Conservation (phyloP, 192 early-diverging fungal species). For the Umbelopsis sp. region DNA sequence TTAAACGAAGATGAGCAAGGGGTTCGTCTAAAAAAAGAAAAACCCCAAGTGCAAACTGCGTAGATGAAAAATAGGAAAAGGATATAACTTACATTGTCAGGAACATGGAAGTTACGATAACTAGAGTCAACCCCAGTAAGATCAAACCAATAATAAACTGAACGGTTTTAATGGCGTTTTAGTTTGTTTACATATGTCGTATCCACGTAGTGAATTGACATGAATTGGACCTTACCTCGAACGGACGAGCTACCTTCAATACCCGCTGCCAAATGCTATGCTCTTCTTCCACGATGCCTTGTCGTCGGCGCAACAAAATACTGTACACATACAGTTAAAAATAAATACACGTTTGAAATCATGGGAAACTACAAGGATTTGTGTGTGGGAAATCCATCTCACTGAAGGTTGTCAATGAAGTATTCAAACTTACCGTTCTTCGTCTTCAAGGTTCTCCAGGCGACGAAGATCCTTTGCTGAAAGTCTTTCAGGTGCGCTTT, state of each 20-base stretch:
- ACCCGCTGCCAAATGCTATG: slow-evolving; percentile 23
- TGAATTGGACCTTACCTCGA: slow-evolving; percentile 28
- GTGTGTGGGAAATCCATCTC: too few relatives aligned
- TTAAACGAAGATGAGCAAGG: not conserved
- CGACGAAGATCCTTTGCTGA: slow-evolving; percentile 11
- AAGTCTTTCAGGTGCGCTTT: slow-evolving; percentile 6
- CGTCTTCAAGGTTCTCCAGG: slow-evolving; percentile 25
- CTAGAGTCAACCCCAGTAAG: slow-evolving; percentile 17
- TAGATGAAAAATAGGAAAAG: not conserved
- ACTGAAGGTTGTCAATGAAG: not conserved
- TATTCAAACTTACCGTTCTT: slow-evolving; percentile 24
- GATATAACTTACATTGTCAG: slow-evolving; percentile 34
- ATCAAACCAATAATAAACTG: slow-evolving; percentile 31
- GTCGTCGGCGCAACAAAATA: slow-evolving; percentile 29
- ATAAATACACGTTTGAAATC: not conserved
- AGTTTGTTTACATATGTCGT: not conserved
- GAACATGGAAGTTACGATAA: slow-evolving; percentile 37
- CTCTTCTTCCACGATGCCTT: slow-evolving; percentile 29
- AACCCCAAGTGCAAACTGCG: not conserved
- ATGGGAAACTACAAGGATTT: too few relatives aligned
- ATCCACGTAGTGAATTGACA: too few relatives aligned
- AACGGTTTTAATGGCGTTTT: not conserved
- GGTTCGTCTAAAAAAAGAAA: not conserved
- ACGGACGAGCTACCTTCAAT: slow-evolving; percentile 24
- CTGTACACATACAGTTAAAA: not conserved